Percentiles rank a stretch among this genome's conserved stretches.
phyloP scores from a whole-genome alignment of 805 yeast genomes.

The Lipomyces japonicus region DNA sequence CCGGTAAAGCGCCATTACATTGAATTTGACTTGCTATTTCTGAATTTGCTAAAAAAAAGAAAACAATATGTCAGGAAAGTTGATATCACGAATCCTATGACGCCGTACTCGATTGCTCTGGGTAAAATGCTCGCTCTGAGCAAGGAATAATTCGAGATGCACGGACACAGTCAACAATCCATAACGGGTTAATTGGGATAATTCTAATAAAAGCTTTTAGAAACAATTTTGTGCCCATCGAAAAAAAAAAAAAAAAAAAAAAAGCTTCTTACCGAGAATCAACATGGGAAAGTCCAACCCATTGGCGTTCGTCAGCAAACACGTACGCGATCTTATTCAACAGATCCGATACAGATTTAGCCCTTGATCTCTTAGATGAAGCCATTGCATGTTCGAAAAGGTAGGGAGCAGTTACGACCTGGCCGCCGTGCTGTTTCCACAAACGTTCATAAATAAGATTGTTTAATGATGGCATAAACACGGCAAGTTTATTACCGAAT shows the following conservation, averaged over 20 bases:
- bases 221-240: not conserved
- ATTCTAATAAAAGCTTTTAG: not conserved
- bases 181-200: conserved; percentile 3
- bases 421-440: conserved; percentile 10
- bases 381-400: conserved; percentile 1
- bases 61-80: not conserved
- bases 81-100: not conserved
- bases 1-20: not conserved
- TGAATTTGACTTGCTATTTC: not conserved
- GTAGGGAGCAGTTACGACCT: not conserved
- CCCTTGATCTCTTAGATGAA: not conserved
- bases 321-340: not conserved
- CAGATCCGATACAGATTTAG: not conserved
- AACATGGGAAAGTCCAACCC: not conserved
- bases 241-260: not conserved
- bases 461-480: conserved; percentile 1
- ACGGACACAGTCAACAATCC: conserved; percentile 1
- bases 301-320: not conserved
- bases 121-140: conserved; percentile 2
- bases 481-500: conserved; percentile 1
- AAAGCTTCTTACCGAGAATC: conserved; percentile 1
- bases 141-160: not conserved
- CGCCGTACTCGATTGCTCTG: not conserved
- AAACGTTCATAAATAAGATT: conserved; percentile 10
- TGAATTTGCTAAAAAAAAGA: not conserved